Evolutionary conservation across 2,329 filamentous ascomycete genomes (phyloP).

Genomic region (Hyphodiscus sp.): DNA sequence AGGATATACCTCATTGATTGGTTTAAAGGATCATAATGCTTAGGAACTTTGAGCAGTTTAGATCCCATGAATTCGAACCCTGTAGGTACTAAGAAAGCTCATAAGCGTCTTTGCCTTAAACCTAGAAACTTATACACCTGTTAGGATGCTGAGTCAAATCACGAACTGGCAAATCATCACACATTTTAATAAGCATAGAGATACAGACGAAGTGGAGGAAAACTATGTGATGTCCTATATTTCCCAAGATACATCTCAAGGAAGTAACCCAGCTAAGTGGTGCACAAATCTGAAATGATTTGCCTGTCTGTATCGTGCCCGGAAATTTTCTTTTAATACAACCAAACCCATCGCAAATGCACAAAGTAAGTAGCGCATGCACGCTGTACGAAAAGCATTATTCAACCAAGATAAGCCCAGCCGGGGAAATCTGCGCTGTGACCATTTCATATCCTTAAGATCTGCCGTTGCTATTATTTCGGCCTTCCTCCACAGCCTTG

Average conservation of each 20-base stretch:
- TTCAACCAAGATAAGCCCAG: neutral
- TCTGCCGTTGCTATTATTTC: constrained; percentile 10
- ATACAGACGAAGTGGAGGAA: neutral
- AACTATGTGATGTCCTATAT: neutral
- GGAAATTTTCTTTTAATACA: neutral
- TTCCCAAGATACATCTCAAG: neutral
- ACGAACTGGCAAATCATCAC: too few species aligned
- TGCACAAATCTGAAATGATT: neutral
- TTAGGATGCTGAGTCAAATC: too few species aligned
- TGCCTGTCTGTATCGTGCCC: neutral
- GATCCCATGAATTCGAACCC: too few species aligned
- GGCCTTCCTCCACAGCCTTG: constrained; percentile 67
- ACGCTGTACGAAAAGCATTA: neutral
- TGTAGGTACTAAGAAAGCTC: too few species aligned
- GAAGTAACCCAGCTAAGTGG: neutral
- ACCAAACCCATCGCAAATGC: neutral
- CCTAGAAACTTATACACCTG: too few species aligned
- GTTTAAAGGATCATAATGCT: too few species aligned
- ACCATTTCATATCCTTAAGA: neutral
- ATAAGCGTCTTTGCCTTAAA: too few species aligned
- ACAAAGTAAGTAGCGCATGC: neutral
- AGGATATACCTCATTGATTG: too few species aligned
- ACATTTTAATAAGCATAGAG: too few species aligned
- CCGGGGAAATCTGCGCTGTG: neutral
- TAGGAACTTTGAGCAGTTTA: too few species aligned